Conservation (phyloP, 495 filamentous ascomycete genomes). For the Penicillium macrosclerotiorum region DNA sequence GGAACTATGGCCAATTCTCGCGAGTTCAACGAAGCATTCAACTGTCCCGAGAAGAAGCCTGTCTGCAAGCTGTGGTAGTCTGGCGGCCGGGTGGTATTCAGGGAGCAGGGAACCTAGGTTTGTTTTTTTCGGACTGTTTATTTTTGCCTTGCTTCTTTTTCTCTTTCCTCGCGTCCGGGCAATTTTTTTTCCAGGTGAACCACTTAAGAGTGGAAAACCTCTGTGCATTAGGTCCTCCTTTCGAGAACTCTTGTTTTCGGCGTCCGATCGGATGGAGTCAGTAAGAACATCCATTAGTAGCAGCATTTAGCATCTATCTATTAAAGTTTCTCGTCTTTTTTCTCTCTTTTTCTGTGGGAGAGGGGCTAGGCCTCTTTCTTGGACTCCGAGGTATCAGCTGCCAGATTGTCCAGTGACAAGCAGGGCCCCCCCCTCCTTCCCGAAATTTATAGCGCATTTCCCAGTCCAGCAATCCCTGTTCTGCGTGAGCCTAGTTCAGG, state of each 20-base stretch:
- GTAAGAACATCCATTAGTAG: too few species aligned
- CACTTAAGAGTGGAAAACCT: too few species aligned
- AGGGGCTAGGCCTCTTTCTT: too few species aligned
- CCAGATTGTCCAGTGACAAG: not conserved
- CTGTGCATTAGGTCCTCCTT: not conserved
- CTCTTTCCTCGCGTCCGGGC: too few species aligned
- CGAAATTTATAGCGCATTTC: constrained; percentile 1
- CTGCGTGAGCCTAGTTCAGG: constrained; percentile 6
- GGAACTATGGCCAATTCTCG: constrained; percentile 65
- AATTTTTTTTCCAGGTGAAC: too few species aligned
- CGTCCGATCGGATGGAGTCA: too few species aligned
- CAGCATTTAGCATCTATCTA: too few species aligned
- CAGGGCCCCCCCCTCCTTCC: not conserved
- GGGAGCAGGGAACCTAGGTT: not conserved
- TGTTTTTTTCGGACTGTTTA: not conserved
- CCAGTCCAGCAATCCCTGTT: not conserved
- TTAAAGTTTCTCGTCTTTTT: not conserved
- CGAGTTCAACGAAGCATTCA: constrained; percentile 66
- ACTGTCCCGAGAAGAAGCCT: constrained; percentile 61
- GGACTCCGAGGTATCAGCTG: constrained; percentile 10
- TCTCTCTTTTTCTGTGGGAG: too few species aligned
- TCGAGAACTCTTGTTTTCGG: too few species aligned
- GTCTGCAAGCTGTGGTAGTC: constrained; percentile 69
- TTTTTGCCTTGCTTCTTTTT: not conserved
- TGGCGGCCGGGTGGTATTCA: not conserved